Evolutionary conservation across 176 grass and related monocot species (phyloP).

Genomic region (barley (Hordeum vulgare)): MorexV3_pseudomolecules_assembly NC_058522.1:56396461-56396960

Average conservation of each 20-base stretch:
- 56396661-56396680: constrained; percentile 87
- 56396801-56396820: constrained; percentile 36
- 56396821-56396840: constrained; percentile 41
- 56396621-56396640: constrained; percentile 54
- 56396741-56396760: background rate
- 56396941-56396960: background rate
- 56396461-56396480: constrained; percentile 34
- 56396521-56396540: constrained; percentile 54
- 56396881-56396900: background rate
- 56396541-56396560: background rate
- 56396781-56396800: constrained; percentile 19
- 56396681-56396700: constrained; percentile 34
- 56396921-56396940: background rate
- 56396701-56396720: background rate
- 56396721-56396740: background rate
- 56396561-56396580: constrained; percentile 56
- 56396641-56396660: constrained; percentile 90
- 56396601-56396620: constrained; percentile 23
- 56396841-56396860: constrained; percentile 47
- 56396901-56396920: background rate
- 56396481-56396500: constrained; percentile 81
- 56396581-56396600: constrained; percentile 44
- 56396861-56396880: constrained; percentile 15
- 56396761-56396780: constrained; percentile 35
- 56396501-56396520: constrained; percentile 49